Conservation (phyloP, 768 basidiomycete genomes). For the Tulasnella calospora region DNA sequence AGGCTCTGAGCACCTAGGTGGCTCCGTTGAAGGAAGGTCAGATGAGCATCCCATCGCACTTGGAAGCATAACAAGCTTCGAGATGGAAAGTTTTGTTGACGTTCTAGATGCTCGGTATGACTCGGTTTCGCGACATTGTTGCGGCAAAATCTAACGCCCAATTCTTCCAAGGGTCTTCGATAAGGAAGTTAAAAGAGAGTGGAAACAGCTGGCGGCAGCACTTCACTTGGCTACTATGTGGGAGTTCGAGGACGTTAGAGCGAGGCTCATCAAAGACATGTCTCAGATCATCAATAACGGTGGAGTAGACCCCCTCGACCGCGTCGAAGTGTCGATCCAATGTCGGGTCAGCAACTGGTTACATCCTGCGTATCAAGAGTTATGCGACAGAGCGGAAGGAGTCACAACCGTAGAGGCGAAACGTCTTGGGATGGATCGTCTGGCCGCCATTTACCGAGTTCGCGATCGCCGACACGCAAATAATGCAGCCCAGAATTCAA, state of each 20-base stretch:
- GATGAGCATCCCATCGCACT: constrained; percentile 15
- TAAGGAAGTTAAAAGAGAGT: background rate
- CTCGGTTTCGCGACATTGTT: too few relatives aligned
- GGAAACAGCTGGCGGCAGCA: background rate
- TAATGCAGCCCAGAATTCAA: too few relatives aligned
- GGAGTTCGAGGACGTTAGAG: background rate
- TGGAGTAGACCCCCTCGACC: background rate
- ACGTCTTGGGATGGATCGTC: background rate
- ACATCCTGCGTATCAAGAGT: background rate
- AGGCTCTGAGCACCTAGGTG: background rate
- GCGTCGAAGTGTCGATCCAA: background rate
- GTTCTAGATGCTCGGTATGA: background rate
- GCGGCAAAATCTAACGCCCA: background rate
- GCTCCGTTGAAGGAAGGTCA: background rate
- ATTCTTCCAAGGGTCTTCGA: background rate
- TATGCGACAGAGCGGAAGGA: background rate
- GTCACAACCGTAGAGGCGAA: constrained; percentile 7
- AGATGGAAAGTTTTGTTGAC: constrained; percentile 20
- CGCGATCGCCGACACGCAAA: background rate
- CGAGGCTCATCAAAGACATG: background rate
- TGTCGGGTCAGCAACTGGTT: background rate
- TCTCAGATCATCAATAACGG: background rate
- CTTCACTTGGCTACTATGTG: constrained; percentile 23
- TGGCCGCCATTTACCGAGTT: background rate
- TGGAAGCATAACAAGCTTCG: constrained; percentile 2